These are phyloP conservation scores for Pouteria glomerata DNA, from an alignment of 148 eudicot genomes.

Conservation along the genomic window DNA sequence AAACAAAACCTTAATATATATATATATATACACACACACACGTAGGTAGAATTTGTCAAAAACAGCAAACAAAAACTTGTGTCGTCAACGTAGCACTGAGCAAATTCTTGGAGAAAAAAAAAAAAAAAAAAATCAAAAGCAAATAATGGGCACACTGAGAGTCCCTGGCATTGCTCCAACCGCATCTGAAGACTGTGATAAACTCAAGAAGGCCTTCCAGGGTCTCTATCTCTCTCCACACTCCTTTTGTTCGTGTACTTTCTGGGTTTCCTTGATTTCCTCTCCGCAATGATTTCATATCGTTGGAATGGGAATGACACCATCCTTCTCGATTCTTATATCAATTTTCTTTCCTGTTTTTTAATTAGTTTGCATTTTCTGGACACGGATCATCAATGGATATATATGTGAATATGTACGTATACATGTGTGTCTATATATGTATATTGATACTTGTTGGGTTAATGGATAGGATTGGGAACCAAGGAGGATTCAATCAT, in stretches of 20 bases:
- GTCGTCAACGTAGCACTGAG: too few relatives aligned
- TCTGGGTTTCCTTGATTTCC: not conserved
- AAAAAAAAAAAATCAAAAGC: too few relatives aligned
- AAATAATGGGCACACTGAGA: too few relatives aligned
- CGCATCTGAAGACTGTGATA: not conserved
- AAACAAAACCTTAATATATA: too few relatives aligned
- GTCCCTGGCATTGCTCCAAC: not conserved
- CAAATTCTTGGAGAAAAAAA: too few relatives aligned
- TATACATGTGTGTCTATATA: not conserved
- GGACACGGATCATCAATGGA: not conserved
- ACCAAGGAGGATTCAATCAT: conserved; percentile 61
- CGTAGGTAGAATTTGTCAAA: too few relatives aligned
- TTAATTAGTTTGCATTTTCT: not conserved
- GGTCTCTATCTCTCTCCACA: conserved; percentile 27
- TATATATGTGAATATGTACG: not conserved
- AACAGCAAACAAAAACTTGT: too few relatives aligned
- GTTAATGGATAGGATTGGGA: conserved; percentile 44
- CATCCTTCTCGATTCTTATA: not conserved
- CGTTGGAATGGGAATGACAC: not conserved
- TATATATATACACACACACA: too few relatives aligned
- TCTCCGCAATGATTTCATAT: not conserved
- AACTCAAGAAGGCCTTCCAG: not conserved
- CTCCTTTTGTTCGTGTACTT: not conserved
- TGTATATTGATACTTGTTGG: not conserved
- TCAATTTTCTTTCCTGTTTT: not conserved